A percentile compares a stretch with the other conserved stretches of the same genome.
Conservation (phyloP, 441 rosid genomes). For the Gossypium lobatum region DNA sequence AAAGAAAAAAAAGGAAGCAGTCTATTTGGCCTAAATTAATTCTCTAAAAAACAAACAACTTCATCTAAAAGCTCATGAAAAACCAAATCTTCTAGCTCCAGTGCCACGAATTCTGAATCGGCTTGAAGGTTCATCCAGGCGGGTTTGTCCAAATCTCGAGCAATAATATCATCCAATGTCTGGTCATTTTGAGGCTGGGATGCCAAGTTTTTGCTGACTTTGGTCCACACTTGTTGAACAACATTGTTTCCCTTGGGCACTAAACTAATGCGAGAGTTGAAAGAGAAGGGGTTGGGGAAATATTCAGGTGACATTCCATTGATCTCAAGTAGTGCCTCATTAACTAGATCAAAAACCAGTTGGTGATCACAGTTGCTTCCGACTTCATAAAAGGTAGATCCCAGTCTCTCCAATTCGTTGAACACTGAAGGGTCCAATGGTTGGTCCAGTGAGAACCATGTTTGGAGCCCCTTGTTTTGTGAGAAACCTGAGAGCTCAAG, state of each 20-base stretch:
- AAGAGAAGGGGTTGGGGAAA: slow-evolving; percentile 52
- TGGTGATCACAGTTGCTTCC: slow-evolving; percentile 30
- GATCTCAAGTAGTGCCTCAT: slow-evolving; percentile 53
- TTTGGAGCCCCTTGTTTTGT: slow-evolving; percentile 28
- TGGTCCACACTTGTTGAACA: slow-evolving; percentile 60
- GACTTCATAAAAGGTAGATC: slow-evolving; percentile 17
- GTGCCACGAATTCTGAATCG: slow-evolving; percentile 57
- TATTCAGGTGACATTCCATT: slow-evolving; percentile 36
- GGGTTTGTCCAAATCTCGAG: slow-evolving; percentile 44
- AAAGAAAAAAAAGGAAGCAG: neutral
- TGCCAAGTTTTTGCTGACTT: slow-evolving; percentile 35
- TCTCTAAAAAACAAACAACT: slow-evolving; percentile 19
- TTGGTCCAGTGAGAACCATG: slow-evolving; percentile 59
- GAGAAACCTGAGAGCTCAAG: slow-evolving; percentile 59
- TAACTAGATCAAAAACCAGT: slow-evolving; percentile 59
- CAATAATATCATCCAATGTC: slow-evolving; percentile 60
- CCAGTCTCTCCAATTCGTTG: slow-evolving; percentile 37
- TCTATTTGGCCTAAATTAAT: neutral
- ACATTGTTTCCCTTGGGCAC: slow-evolving; percentile 39
- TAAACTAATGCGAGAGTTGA: slow-evolving; percentile 17
- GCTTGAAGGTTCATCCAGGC: slow-evolving; percentile 57
- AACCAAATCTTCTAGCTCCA: slow-evolving; percentile 73
- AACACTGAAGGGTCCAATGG: slow-evolving; percentile 60
- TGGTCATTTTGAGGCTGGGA: slow-evolving; percentile 25
- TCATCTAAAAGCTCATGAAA: slow-evolving; percentile 59